Conservation (phyloP, 2,329 filamentous ascomycete species). For the Myriosclerotinia scirpicola region DNA sequence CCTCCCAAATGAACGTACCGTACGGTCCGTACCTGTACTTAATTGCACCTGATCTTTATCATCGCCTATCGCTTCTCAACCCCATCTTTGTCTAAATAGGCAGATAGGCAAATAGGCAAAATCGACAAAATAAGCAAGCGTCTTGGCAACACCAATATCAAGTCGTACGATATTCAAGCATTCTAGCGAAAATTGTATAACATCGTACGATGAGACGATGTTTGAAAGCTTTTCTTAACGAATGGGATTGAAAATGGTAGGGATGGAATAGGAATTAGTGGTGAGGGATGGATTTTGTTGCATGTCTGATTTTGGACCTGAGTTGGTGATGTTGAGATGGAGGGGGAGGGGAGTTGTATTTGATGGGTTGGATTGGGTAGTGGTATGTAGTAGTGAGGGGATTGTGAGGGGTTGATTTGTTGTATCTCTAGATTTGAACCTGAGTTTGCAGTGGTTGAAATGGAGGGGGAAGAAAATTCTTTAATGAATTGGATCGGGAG, state of each 20-base stretch:
- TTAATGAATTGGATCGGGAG: too few relatives aligned
- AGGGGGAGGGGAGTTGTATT: too few relatives aligned
- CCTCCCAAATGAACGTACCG: background rate
- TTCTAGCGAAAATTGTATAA: background rate
- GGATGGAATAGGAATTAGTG: background rate
- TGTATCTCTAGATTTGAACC: conserved; percentile 4
- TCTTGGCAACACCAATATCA: background rate
- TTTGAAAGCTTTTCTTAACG: background rate
- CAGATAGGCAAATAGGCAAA: conserved; percentile 2
- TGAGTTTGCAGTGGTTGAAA: background rate
- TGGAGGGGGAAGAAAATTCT: too few relatives aligned
- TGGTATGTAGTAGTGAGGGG: too few relatives aligned
- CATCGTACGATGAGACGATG: conserved; percentile 5
- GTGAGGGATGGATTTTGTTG: background rate
- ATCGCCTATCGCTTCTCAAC: background rate
- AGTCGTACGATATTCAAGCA: conserved; percentile 12
- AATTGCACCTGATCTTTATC: too few relatives aligned
- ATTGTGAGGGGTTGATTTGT: background rate
- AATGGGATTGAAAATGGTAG: background rate
- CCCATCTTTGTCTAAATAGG: background rate
- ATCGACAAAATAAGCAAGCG: conserved; percentile 1
- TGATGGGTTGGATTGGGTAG: background rate
- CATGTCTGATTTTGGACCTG: conserved; percentile 7
- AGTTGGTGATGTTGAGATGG: background rate
- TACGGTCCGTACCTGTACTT: background rate